These are phyloP conservation scores for Colletotrichum cuscutae DNA, from an alignment of 2,329 filamentous ascomycete species.

Conservation along the genomic window DNA sequence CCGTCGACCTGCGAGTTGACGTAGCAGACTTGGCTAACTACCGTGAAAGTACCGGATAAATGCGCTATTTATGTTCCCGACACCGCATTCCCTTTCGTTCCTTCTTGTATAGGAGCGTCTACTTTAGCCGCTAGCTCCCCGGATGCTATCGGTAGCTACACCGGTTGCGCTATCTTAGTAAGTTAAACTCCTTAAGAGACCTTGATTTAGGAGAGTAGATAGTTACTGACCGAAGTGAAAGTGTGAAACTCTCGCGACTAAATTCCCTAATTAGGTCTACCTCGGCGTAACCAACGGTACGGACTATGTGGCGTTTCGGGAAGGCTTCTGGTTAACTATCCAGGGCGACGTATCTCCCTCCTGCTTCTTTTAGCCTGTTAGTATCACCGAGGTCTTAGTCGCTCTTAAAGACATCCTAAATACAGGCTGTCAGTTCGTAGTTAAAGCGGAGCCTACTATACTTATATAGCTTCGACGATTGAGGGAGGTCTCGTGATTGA, in stretches of 20 bases:
- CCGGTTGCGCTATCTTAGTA: too few species aligned
- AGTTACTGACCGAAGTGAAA: too few species aligned
- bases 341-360: neutral
- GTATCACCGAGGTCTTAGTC: slow-evolving; percentile 35
- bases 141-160: too few species aligned
- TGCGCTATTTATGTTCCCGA: too few species aligned
- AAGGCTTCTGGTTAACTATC: slow-evolving; percentile 11
- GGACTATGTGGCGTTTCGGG: neutral
- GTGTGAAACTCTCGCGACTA: too few species aligned
- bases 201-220: too few species aligned
- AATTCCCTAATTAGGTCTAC: neutral
- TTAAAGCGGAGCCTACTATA: slow-evolving; percentile 58
- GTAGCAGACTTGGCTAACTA: neutral
- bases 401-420: neutral
- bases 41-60: neutral
- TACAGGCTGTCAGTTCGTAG: slow-evolving; percentile 45
- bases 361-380: neutral
- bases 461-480: slow-evolving; percentile 51
- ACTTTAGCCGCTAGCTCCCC: too few species aligned
- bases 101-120: too few species aligned
- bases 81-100: too few species aligned
- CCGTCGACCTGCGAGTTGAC: neutral
- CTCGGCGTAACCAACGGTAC: neutral
- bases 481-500: slow-evolving; percentile 48
- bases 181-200: too few species aligned